Conservation (phyloP, 2,329 filamentous ascomycete genomes). For the Venturiaceae sp. region DNA sequence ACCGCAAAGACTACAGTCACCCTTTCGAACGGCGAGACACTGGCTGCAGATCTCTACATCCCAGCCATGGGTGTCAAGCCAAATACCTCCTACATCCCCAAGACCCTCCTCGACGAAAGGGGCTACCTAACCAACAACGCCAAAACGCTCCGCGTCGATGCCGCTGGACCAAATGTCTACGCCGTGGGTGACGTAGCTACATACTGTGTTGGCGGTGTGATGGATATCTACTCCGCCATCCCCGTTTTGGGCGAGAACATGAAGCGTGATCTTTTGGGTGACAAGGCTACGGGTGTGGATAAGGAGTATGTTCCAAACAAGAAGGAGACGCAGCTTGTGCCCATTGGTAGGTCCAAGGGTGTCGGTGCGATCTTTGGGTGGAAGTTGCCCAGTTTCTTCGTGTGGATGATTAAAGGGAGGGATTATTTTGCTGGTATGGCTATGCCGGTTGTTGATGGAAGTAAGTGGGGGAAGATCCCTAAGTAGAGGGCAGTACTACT, state of each 20-base stretch:
- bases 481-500: slow-evolving; percentile 7
- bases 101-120: slow-evolving; percentile 31
- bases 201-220: slow-evolving; percentile 30
- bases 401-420: slow-evolving; percentile 32
- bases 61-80: slow-evolving; percentile 41
- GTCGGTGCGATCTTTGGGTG: slow-evolving; percentile 27
- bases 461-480: slow-evolving; percentile 1
- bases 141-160: slow-evolving; percentile 34
- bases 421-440: slow-evolving; percentile 24
- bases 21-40: slow-evolving; percentile 32
- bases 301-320: slow-evolving; percentile 21
- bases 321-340: slow-evolving; percentile 24
- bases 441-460: slow-evolving; percentile 3
- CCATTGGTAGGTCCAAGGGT: slow-evolving; percentile 26
- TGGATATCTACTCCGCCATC: slow-evolving; percentile 29
- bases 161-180: slow-evolving; percentile 36
- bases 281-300: slow-evolving; percentile 12
- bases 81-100: slow-evolving; percentile 43
- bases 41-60: slow-evolving; percentile 43
- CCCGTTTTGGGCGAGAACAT: slow-evolving; percentile 34
- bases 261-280: slow-evolving; percentile 30
- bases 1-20: slow-evolving; percentile 25
- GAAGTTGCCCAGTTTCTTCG: slow-evolving; percentile 28
- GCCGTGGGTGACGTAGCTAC: slow-evolving; percentile 36
- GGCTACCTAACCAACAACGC: slow-evolving; percentile 40